phyloP scores from a whole-genome alignment of 2,329 filamentous ascomycete genomes.

The Colletotrichum horii region DNA sequence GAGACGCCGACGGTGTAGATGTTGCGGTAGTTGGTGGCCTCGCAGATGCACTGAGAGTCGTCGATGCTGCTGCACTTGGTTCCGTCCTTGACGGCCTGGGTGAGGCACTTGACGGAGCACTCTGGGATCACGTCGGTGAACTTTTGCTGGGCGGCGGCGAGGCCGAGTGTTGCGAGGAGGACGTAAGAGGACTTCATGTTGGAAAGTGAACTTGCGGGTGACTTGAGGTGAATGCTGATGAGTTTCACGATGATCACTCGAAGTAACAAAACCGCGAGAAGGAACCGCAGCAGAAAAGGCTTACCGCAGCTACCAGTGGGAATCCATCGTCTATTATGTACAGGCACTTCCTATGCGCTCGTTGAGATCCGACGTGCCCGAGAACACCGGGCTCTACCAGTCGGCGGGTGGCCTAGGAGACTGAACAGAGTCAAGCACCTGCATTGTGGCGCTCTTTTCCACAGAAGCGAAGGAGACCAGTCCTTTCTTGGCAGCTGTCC shows the following conservation, averaged over 20 bases:
- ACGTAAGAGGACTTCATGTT: slow-evolving; percentile 24
- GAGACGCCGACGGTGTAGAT: slow-evolving; percentile 43
- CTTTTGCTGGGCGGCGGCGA: slow-evolving; percentile 14
- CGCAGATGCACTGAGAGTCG: slow-evolving; percentile 27
- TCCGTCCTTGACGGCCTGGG: slow-evolving; percentile 22
- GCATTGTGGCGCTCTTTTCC: not conserved
- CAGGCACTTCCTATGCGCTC: not conserved
- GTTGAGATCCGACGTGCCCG: not conserved
- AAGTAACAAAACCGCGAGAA: not conserved
- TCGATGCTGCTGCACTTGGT: slow-evolving; percentile 23
- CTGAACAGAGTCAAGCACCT: not conserved
- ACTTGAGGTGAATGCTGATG: not conserved
- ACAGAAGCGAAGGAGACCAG: not conserved
- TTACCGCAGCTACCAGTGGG: too few species aligned
- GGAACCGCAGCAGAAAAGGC: not conserved
- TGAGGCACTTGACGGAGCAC: slow-evolving; percentile 26
- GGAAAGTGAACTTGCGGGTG: not conserved
- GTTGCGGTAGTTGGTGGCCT: slow-evolving; percentile 36
- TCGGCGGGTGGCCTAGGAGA: not conserved
- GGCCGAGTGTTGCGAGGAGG: slow-evolving; percentile 16
- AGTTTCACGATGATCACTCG: not conserved
- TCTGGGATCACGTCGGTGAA: slow-evolving; percentile 26
- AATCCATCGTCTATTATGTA: not conserved
- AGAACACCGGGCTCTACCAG: not conserved
- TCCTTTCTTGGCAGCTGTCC: not conserved